Percentiles rank a stretch among this genome's conserved stretches.
phyloP scores from a whole-genome alignment of 148 eudicot genomes.

The Rhododendron griersonianum region DNA sequence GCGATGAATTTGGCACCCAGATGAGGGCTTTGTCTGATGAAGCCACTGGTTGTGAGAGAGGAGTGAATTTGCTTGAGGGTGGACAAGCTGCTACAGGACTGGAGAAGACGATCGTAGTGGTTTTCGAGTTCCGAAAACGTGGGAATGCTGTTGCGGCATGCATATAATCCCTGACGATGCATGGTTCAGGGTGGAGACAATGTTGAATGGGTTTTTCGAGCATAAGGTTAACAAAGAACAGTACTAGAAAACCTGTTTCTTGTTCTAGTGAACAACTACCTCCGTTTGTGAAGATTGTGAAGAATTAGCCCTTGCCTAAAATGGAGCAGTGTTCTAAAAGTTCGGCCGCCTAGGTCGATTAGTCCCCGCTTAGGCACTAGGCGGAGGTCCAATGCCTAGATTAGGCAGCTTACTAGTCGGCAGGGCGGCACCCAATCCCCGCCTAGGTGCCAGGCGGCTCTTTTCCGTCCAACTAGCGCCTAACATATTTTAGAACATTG shows the following conservation, averaged over 20 bases:
- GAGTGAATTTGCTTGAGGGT: conserved; percentile 19
- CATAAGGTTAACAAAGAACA: neutral
- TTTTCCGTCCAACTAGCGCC: too few relatives aligned
- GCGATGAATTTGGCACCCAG: conserved; percentile 13
- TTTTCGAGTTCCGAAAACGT: conserved; percentile 10
- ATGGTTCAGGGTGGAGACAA: neutral
- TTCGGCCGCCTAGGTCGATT: too few relatives aligned
- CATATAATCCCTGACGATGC: conserved; percentile 1
- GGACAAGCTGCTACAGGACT: neutral
- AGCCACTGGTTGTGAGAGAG: conserved; percentile 13
- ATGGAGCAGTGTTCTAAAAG: neutral
- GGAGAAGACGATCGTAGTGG: conserved; percentile 11
- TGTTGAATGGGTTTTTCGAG: neutral
- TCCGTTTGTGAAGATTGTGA: neutral
- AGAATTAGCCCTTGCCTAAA: neutral
- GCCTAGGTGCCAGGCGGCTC: too few relatives aligned
- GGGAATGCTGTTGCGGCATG: neutral
- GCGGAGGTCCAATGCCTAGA: too few relatives aligned
- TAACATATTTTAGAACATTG: too few relatives aligned
- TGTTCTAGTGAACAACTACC: neutral
- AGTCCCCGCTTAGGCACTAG: too few relatives aligned
- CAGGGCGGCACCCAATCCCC: too few relatives aligned
- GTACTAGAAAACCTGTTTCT: neutral
- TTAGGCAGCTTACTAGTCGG: too few relatives aligned
- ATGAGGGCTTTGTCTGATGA: conserved; percentile 17